Evolutionary conservation across 2,329 filamentous ascomycete genomes (phyloP).

Genomic region (Talaromyces piceae): DNA sequence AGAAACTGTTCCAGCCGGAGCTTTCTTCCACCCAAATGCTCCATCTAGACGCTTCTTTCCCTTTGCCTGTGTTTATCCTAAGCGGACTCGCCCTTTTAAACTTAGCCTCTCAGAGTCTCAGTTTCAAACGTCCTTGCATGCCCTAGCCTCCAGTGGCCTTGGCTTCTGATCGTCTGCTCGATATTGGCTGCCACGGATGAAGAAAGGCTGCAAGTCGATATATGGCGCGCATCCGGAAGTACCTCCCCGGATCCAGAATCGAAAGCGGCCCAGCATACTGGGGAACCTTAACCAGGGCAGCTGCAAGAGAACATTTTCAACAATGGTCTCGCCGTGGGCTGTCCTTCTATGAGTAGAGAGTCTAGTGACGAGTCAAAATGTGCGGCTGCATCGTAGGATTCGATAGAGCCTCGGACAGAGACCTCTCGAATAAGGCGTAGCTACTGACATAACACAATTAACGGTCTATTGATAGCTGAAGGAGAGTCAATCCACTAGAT

Average conservation of each 20-base stretch:
- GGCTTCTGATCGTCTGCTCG: not conserved
- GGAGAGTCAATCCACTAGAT: too few species aligned
- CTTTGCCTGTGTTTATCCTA: not conserved
- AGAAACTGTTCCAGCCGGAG: not conserved
- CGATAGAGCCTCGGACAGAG: too few species aligned
- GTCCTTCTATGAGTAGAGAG: too few species aligned
- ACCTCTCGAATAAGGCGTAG: too few species aligned
- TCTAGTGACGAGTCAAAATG: too few species aligned
- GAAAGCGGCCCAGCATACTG: not conserved
- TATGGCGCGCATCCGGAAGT: too few species aligned
- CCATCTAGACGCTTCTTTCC: too few species aligned
- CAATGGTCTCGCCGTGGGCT: too few species aligned
- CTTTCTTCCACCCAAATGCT: not conserved
- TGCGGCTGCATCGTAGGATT: too few species aligned
- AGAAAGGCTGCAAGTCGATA: not conserved
- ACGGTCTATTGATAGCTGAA: too few species aligned
- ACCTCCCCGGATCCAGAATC: not conserved
- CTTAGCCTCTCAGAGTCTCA: not conserved
- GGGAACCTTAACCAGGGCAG: not conserved
- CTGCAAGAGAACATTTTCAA: not conserved
- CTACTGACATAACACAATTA: too few species aligned
- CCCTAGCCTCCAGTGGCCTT: not conserved
- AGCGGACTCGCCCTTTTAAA: not conserved
- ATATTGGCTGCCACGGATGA: not conserved
- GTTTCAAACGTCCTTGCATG: not conserved